Percentiles rank a stretch among this genome's conserved stretches.
phyloP scores from a whole-genome alignment of 2,329 filamentous ascomycete genomes.

The Neonectria punicea region DNA sequence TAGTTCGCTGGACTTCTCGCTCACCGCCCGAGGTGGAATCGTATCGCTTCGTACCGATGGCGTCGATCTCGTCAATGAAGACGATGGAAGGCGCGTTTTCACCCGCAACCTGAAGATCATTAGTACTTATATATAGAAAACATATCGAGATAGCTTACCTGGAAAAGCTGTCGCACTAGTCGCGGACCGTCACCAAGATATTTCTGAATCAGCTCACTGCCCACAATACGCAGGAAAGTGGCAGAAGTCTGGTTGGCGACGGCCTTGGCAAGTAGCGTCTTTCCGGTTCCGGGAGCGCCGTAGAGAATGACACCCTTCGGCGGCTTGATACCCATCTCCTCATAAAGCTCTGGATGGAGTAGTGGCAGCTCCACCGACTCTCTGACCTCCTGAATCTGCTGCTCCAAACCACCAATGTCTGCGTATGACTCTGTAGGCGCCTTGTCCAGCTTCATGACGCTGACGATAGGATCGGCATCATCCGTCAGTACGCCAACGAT shows the following conservation, averaged over 20 bases:
- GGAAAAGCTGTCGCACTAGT: conserved; percentile 94
- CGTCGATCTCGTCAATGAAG: conserved; percentile 99
- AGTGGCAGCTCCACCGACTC: conserved; percentile 97
- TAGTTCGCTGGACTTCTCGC: conserved; percentile 96
- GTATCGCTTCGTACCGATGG: conserved; percentile 98
- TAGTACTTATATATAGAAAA: background rate
- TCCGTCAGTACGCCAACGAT: conserved; percentile 98
- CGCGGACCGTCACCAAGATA: conserved; percentile 96
- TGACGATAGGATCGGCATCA: conserved; percentile 93
- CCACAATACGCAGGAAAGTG: conserved; percentile 96
- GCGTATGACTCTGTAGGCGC: conserved; percentile 98
- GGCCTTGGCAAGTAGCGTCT: conserved; percentile 94
- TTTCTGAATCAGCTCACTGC: conserved; percentile 97
- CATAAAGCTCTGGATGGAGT: conserved; percentile 95
- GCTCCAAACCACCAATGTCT: conserved; percentile 95
- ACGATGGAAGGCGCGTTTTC: conserved; percentile 98
- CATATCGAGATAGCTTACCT: conserved; percentile 58
- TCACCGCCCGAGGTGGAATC: conserved; percentile 97
- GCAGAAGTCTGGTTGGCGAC: conserved; percentile 99
- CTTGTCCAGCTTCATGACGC: conserved; percentile 99
- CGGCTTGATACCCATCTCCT: conserved; percentile 99
- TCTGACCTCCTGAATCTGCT: conserved; percentile 96
- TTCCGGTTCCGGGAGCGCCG: conserved; percentile 95
- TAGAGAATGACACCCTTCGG: conserved; percentile 99
- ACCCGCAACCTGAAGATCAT: conserved; percentile 75